Base-by-base conservation (phyloP, 2,329 filamentous ascomycete species). In the Ramichloridium luteum region DNA sequence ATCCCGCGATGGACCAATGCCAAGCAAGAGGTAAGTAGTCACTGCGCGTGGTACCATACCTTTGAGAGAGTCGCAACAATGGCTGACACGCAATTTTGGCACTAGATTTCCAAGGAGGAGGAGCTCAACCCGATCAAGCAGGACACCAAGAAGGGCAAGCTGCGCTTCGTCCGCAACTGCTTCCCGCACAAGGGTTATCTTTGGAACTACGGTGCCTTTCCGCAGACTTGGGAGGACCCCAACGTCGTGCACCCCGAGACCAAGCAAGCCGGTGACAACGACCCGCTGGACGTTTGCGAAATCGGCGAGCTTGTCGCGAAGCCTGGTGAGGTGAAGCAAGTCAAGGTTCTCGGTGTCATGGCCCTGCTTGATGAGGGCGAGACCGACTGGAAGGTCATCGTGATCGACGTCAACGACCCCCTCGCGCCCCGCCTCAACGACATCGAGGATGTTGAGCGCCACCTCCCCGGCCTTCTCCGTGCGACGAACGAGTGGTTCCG, bases 401-500 rank as follows among this genome's bases (percentile, higher is more conserved):
- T 96, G 64, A 93, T 98, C 58, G 90, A 98, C 60, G 67, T 94
- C 60, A 93, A 96, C 67, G 90, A 98, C 68, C 88, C 90, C 48
- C 73, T 98, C 45, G 90, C 90, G 35, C 65, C 82, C 56, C 93
- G 93, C 76, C 80, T 98, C 59, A 88, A 98, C 68, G 88, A 96
- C 61, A 79, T 96, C 44, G 90, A 96, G 74, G 90, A 98, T 59
- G 90, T 98, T 50, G 90, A 98, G 75, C 80, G 88, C 58, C 90
- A 96, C 70, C 78, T 98, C 37, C 90, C 90, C 39, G 90, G 90
- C 52, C 83, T 98, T 38, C 74, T 98, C 60, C 81, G 90, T 49
- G 90, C 90, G 58, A 96, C 88, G 59, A 98, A 98, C 59, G 90
- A 98, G 72, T 98, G 90, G 90, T 98, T 98, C 85, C 85, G 90